Evolutionary conservation across 495 filamentous ascomycete genomes (phyloP).

Genomic region (Tuber borchii): DNA sequence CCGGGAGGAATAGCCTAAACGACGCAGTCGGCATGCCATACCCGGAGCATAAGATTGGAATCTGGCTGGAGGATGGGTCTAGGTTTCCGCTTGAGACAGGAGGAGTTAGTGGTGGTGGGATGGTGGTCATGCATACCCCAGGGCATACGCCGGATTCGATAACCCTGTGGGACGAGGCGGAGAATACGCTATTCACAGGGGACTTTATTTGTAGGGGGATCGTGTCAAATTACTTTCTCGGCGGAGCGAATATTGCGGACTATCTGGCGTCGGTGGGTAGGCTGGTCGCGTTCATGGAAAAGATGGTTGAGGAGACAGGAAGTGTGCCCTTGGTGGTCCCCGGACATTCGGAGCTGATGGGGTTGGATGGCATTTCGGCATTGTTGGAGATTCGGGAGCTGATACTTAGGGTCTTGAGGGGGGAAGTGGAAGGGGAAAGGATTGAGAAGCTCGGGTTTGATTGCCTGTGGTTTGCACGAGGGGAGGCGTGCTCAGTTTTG

Average conservation of each 20-base stretch:
- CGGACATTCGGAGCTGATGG: slow-evolving; percentile 5
- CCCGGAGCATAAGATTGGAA: background rate
- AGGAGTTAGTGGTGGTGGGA: background rate
- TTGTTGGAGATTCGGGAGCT: slow-evolving; percentile 8
- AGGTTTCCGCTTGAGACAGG: slow-evolving; percentile 18
- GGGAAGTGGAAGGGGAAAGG: slow-evolving; percentile 6
- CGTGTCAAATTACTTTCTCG: slow-evolving; percentile 3
- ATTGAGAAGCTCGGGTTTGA: background rate
- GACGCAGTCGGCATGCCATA: background rate
- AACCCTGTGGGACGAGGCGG: slow-evolving; percentile 16
- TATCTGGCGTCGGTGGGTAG: slow-evolving; percentile 13
- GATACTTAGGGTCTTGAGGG: slow-evolving; percentile 12
- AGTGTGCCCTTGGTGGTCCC: background rate
- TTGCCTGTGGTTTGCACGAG: background rate
- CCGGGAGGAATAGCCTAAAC: background rate
- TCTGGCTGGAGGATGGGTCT: slow-evolving; percentile 19
- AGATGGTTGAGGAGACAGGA: background rate
- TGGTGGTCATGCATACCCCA: slow-evolving; percentile 18
- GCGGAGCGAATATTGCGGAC: background rate
- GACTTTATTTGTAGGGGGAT: slow-evolving; percentile 6
- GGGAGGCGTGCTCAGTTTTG: slow-evolving; percentile 3
- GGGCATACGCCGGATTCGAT: slow-evolving; percentile 24
- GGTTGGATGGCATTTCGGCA: slow-evolving; percentile 9
- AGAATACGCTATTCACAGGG: slow-evolving; percentile 19
- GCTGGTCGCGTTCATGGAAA: slow-evolving; percentile 13